Evolutionary conservation across 495 filamentous ascomycete genomes (phyloP).

Genomic region (Tuber borchii): DNA sequence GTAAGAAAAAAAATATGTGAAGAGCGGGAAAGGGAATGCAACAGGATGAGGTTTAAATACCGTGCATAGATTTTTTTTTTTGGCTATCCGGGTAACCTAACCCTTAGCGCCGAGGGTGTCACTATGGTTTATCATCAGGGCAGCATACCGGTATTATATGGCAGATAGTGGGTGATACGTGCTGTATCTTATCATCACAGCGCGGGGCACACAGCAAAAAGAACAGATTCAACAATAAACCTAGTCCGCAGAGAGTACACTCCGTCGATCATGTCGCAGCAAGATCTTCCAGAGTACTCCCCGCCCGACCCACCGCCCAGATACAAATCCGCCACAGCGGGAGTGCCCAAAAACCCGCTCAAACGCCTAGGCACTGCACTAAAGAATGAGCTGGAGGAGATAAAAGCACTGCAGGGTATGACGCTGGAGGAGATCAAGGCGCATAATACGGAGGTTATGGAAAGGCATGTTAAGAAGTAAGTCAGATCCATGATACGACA

Average conservation of each 20-base stretch:
- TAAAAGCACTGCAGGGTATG: slow-evolving; percentile 9
- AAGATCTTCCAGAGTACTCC: neutral
- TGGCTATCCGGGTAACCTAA: neutral
- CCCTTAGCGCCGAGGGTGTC: neutral
- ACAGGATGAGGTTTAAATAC: neutral
- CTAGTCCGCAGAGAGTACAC: neutral
- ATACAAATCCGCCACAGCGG: neutral
- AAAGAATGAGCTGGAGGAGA: slow-evolving; percentile 15
- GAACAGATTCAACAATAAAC: slow-evolving; percentile 4
- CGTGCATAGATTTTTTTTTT: neutral
- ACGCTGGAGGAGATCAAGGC: slow-evolving; percentile 14
- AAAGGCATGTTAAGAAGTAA: slow-evolving; percentile 14
- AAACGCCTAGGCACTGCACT: slow-evolving; percentile 13
- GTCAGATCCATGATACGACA: neutral
- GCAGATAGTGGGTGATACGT: neutral
- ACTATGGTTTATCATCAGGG: neutral
- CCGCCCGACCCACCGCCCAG: neutral
- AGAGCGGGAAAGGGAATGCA: neutral
- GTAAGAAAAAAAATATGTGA: neutral
- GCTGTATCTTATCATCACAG: neutral
- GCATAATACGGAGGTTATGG: neutral
- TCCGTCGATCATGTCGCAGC: neutral
- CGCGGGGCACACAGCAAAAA: neutral
- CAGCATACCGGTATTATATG: neutral
- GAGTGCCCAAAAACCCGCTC: slow-evolving; percentile 6